phyloP scores from a whole-genome alignment of 768 basidiomycete species.

The Termitomyces titanicus region DNA sequence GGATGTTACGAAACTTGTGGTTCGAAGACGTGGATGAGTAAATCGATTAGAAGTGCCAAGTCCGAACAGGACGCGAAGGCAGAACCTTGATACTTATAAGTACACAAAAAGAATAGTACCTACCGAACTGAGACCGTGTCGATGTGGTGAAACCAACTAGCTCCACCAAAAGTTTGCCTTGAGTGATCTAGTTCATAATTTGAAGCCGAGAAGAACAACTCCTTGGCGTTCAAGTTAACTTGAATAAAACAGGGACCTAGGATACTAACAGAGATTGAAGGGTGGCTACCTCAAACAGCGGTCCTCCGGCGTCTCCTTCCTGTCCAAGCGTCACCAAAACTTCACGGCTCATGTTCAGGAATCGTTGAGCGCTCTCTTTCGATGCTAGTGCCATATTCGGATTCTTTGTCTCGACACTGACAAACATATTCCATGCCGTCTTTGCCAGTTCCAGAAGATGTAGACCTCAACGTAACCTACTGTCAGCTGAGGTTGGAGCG shows the following conservation, averaged over 20 bases:
- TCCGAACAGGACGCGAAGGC: not conserved
- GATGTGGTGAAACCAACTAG: not conserved
- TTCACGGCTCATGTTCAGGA: constrained; percentile 36
- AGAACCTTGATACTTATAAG: not conserved
- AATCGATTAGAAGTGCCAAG: not conserved
- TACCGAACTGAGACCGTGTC: not conserved
- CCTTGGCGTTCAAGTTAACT: not conserved
- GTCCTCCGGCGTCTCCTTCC: constrained; percentile 65
- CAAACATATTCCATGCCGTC: constrained; percentile 66
- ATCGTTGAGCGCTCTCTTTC: constrained; percentile 27
- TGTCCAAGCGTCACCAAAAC: constrained; percentile 47
- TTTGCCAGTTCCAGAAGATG: constrained; percentile 76
- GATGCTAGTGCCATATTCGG: constrained; percentile 17
- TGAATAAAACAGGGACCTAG: constrained; percentile 4
- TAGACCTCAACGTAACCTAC: constrained; percentile 43
- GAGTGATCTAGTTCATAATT: not conserved
- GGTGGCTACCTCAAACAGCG: constrained; percentile 46
- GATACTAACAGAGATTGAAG: constrained; percentile 38
- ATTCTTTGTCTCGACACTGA: constrained; percentile 27
- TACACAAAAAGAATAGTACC: not conserved
- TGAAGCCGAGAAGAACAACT: not conserved
- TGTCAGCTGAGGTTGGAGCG: not conserved
- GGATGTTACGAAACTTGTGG: not conserved
- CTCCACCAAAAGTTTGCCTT: not conserved
- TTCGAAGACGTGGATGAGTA: not conserved